Base-by-base conservation (phyloP, 768 basidiomycete genomes). In the Lactarius indigo region DNA sequence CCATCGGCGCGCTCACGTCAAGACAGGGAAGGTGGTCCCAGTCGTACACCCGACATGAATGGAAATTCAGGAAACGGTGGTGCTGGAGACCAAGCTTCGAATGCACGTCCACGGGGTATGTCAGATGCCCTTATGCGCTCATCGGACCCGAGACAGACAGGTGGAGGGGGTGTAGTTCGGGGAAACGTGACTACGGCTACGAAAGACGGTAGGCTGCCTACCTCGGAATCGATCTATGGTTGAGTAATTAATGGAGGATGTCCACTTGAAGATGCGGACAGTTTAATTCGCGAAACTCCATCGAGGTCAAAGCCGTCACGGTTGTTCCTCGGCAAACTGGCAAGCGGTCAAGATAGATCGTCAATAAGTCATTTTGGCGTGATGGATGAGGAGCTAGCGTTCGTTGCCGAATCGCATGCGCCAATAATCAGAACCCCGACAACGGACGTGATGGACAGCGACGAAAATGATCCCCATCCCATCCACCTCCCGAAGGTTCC, bases 91-190 rank as follows among this genome's bases (percentile, higher is more conserved):
- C 67, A 71, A 74, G 76, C 82, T 67, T 63, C 71, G 33, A 75
- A 75, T 69, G 73, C 84, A 17, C 81, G 84, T 2, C 87, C 87
- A 23, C 83, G 91, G 60, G 90, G 90, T n/a, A 85, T 90, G 68
- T 89, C 88, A 35, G 90, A 92, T 72, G 83, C 85, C n/a, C 83
- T 73, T 57, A 74, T 74, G 75, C 78, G 70, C 15, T 64, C 70
- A 26, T 54, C 63, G n/a, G 68, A 65, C 30, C 35, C 59, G 57
- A 65, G 52, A 42, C 68, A 65, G 68, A 47, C 44, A 44, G 35
- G 62, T 54, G 37, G 64, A 30, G 68, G 61, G 30, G 64, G 62
- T 57, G 30, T 63, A 18, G 62, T 68, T 59, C 62, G 68, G 55
- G 69, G 68, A 26, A 50, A 58, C 58, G 41, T 64, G 62, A 56